Evolutionary conservation across 768 basidiomycete species (phyloP), one percentile per base, ranked within the genome.

Genomic region (Boletus rex-veris): DNA sequence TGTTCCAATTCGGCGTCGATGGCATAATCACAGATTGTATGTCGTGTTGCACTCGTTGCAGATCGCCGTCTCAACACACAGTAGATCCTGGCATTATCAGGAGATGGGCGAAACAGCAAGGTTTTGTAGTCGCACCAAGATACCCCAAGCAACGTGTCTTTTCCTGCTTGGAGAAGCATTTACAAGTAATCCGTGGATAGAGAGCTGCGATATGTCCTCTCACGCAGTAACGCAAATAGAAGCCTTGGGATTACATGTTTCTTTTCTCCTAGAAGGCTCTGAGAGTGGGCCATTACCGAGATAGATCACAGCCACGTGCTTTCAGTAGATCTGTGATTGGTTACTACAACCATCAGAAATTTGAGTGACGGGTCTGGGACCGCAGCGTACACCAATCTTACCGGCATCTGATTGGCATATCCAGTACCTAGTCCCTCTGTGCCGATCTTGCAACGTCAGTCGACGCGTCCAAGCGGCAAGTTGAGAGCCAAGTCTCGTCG

Each of bases 21-120:
- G 90, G 88, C 0, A 80, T 92, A 52, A 91, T 92, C 61, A 83
- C 88, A 5, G 89, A 92, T 64, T 88, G 77, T 78, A 54, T 14
- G 75, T 54, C 12, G 19, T 35, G 12, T 42, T 15, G 7, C 19
- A 24, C 19, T 45, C 26, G 31, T 12, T 15, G 18, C 38, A 19
- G 45, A 37, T 9, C 11, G 14, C 45, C 10, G 24, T 40, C 49
- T 55, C 30, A 49, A 37, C 36, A 9, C 24, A 38, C 31, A 6
- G 47, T 53, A 79, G 77, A 83, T 65, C 86, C 90, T 4, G 69
- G 74, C 41, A 70, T 78, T 21, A 70, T 90, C 44, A 80, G 85
- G 37, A 72, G 83, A 46, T 77, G 81, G 65, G 75, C 80, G 8
- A 74, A 81, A 55, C 79, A 83, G 55, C 75, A 75, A 37, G 80